Base-by-base conservation (phyloP, 164 flowering plant genomes). In the Dillenia turbinata region DNA sequence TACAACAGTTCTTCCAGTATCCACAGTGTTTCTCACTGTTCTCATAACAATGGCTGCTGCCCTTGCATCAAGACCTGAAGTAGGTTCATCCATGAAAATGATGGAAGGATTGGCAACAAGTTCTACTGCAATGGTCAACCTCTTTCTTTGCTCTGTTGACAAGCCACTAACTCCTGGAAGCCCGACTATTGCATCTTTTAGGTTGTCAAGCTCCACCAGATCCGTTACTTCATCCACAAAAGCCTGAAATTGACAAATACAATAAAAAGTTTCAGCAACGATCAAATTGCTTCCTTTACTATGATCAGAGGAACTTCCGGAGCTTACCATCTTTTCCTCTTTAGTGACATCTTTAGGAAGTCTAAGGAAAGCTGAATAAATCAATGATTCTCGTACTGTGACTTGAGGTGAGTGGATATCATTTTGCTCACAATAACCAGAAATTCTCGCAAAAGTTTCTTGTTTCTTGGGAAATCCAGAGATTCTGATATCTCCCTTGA, bases 31-130 rank as follows among this genome's bases (percentile, higher is more conserved):
- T 47, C 99, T 80, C 26, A 94, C 97, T 9, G 97, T 78, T 62
- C 96, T 81, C 97, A 94, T 94, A 10, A 91, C 99, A 67, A 94
- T 94, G 16, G 97, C 99, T 26, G 99, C 97, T 12, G 99, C 97
- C 66, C 99, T 75, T 11, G 99, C 99, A 75, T 94, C 99, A 44
- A 94, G 91, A 19, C 99, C 99, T 0, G 99, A 89, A 40, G 99
- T 94, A 43, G 98, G 98, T 66, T 94, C 98, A 64, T 94, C 98
- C 98, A 91, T 91, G 80, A 94, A 94, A 52, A 91, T 87, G 70
- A 94, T 91, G 8, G 99, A 91, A 26, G 99, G 99, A 69, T 94
- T 94, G 1, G 99, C 99, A 52, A 94, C 99, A 24, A 94, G 93
- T 67, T 94, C 97, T 43, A 94, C 97, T 5, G 99, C 97, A 19